A percentile compares a stretch with the other conserved stretches of the same genome.
These are phyloP conservation scores for Talaromyces islandicus DNA, from an alignment of 2,329 filamentous ascomycete genomes.

Conservation along the genomic window DNA sequence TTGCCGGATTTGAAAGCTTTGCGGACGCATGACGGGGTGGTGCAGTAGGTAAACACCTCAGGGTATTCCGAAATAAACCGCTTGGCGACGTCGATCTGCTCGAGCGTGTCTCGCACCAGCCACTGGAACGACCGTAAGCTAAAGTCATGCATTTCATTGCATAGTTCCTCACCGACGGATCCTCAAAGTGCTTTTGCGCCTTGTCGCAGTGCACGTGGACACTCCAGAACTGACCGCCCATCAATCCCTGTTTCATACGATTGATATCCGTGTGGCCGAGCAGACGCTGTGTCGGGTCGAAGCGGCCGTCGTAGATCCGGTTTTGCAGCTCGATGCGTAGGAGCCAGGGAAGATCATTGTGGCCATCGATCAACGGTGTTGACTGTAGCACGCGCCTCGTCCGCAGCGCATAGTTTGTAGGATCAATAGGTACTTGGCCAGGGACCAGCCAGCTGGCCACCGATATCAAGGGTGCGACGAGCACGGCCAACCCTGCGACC, in stretches of 20 bases:
- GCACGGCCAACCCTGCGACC: background rate
- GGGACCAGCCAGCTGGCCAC: background rate
- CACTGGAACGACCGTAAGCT: conserved; percentile 3
- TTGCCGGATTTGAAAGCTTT: conserved; percentile 14
- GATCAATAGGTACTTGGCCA: background rate
- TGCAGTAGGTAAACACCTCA: conserved; percentile 9
- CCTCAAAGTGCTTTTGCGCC: conserved; percentile 1
- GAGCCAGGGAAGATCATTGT: background rate
- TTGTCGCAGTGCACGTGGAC: conserved; percentile 1
- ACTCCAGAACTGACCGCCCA: conserved; percentile 2
- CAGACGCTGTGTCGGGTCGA: background rate
- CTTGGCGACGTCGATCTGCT: conserved; percentile 22
- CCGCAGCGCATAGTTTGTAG: background rate
- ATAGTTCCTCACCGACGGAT: conserved; percentile 2
- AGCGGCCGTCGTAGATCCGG: background rate
- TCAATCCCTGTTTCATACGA: conserved; percentile 3
- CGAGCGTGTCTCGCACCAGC: conserved; percentile 20
- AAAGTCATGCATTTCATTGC: background rate
- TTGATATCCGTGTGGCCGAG: conserved; percentile 3
- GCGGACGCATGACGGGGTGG: conserved; percentile 11
- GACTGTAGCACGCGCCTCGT: background rate
- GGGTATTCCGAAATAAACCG: conserved; percentile 17
- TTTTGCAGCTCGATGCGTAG: background rate
- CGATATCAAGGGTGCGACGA: background rate
- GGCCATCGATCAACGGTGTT: background rate